Percentiles rank a stretch among this genome's conserved stretches.
Evolutionary conservation across 495 filamentous ascomycete genomes (phyloP).

Genomic region (Neurospora pannonica): DNA sequence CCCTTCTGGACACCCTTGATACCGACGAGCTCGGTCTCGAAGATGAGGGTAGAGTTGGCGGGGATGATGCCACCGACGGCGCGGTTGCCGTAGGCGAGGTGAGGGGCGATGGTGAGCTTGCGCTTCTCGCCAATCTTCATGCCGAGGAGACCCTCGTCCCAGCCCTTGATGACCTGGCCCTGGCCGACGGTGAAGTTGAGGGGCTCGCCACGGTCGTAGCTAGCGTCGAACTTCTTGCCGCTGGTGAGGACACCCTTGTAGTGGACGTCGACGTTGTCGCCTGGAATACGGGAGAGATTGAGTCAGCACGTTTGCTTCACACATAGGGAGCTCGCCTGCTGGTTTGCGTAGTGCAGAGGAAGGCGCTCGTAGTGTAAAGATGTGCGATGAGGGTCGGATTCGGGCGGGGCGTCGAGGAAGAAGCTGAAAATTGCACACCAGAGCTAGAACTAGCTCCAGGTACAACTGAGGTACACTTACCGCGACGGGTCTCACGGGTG

Average conservation of each 20-base stretch:
- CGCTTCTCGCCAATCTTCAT: constrained; percentile 89
- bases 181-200: constrained; percentile 61
- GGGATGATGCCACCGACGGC: constrained; percentile 53
- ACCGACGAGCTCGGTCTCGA: constrained; percentile 73
- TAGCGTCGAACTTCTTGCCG: constrained; percentile 27
- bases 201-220: constrained; percentile 54
- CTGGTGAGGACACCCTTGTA: constrained; percentile 22
- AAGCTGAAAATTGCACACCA: neutral
- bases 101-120: constrained; percentile 64
- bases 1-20: constrained; percentile 55
- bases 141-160: constrained; percentile 75
- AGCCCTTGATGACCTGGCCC: constrained; percentile 71
- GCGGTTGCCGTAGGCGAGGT: constrained; percentile 62
- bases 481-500: constrained; percentile 17
- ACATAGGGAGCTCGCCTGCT: neutral
- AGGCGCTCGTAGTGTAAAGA: neutral
- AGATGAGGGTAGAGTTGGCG: constrained; percentile 39
- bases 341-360: neutral
- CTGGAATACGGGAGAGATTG: constrained; percentile 1
- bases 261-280: constrained; percentile 23
- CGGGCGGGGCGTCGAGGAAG: neutral
- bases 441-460: neutral
- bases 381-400: neutral
- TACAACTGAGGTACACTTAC: constrained; percentile 12
- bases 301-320: neutral